A percentile compares a stretch with the other conserved stretches of the same genome.
Evolutionary conservation across 2,329 filamentous ascomycete genomes (phyloP).

Genomic region (Xylogone sp.): DNA sequence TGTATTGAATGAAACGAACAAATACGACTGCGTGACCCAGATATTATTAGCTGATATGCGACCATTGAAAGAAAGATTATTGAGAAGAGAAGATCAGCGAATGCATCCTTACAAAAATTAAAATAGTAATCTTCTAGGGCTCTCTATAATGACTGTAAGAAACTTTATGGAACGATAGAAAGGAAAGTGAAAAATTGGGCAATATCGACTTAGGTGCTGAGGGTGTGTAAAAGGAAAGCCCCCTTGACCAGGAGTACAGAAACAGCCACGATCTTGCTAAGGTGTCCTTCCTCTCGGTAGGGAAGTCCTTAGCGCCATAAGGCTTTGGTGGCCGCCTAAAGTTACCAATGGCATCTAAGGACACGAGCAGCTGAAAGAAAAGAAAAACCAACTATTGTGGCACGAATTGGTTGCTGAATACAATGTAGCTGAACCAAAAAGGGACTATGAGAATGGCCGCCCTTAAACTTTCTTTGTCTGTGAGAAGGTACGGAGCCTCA

Average conservation of each 20-base stretch:
- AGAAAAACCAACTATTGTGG: background rate
- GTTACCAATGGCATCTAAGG: background rate
- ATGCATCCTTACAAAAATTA: background rate
- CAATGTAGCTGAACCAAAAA: background rate
- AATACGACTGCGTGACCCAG: conserved; percentile 9
- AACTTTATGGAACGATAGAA: background rate
- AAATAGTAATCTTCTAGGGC: background rate
- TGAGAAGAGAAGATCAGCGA: too few species aligned
- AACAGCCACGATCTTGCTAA: background rate
- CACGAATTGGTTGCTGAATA: background rate
- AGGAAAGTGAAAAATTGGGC: background rate
- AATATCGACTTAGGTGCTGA: background rate
- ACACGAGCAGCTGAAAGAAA: background rate
- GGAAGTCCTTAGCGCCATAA: background rate
- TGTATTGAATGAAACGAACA: conserved; percentile 9
- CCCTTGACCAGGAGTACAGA: background rate
- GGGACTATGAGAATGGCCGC: background rate
- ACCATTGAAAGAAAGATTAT: too few species aligned
- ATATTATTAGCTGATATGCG: conserved; percentile 13
- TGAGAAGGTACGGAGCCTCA: too few species aligned
- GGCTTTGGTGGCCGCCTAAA: background rate
- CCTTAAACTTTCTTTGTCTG: background rate
- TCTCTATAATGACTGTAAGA: background rate
- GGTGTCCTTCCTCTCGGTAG: background rate
- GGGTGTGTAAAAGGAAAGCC: background rate